These are phyloP conservation scores for Microbotryum violaceum DNA, from an alignment of 1,284 basidiomycete species.

Conservation along the genomic window DNA sequence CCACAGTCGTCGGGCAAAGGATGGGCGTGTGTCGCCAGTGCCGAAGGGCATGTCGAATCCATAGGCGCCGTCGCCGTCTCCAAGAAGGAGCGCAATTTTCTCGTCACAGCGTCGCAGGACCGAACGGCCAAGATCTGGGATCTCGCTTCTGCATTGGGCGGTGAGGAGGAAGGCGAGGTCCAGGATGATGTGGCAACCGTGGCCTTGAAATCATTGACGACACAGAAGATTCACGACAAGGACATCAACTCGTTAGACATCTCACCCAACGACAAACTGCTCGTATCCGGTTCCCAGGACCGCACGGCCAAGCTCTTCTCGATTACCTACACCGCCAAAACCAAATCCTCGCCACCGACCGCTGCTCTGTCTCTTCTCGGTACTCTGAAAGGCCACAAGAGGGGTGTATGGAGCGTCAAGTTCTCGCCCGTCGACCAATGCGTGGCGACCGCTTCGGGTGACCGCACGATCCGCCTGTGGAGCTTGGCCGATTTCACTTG, in stretches of 20 bases:
- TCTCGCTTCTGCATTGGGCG: constrained; percentile 44
- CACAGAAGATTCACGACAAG: constrained; percentile 91
- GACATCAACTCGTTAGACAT: constrained; percentile 97
- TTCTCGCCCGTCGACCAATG: constrained; percentile 78
- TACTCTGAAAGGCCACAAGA: constrained; percentile 88
- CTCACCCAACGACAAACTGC: constrained; percentile 76
- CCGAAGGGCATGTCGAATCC: constrained; percentile 90
- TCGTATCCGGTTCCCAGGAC: constrained; percentile 94
- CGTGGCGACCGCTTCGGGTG: constrained; percentile 86
- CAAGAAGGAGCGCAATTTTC: constrained; percentile 53
- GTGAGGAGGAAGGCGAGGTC: background rate
- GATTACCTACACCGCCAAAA: constrained; percentile 47
- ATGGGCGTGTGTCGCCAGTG: constrained; percentile 77
- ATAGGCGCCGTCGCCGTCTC: constrained; percentile 84
- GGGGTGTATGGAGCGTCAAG: constrained; percentile 90
- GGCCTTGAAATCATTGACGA: constrained; percentile 67
- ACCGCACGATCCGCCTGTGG: constrained; percentile 92
- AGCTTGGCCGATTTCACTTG: constrained; percentile 82
- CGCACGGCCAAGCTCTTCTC: constrained; percentile 85
- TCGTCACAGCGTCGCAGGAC: constrained; percentile 93
- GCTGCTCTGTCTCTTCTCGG: constrained; percentile 72
- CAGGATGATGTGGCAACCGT: constrained; percentile 40
- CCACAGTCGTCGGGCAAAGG: constrained; percentile 3
- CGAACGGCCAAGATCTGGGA: constrained; percentile 99
- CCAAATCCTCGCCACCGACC: constrained; percentile 37